A percentile compares a stretch with the other conserved stretches of the same genome.
Evolutionary conservation across 345 rosid genomes (phyloP).

Genomic region (Raphanus raphanistrum): DNA sequence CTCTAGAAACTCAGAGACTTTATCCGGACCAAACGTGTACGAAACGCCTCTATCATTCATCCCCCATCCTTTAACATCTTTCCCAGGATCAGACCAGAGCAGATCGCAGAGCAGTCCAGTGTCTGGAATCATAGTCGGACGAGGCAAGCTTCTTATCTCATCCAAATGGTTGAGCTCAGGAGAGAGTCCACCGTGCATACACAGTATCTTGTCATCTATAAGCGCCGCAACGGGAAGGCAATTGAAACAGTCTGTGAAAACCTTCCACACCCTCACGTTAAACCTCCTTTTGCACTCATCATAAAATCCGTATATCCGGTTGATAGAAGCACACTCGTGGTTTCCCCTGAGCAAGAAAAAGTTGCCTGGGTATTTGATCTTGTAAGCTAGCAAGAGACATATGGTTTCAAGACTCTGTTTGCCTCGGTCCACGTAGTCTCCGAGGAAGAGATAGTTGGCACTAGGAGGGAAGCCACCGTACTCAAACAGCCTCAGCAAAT

Average conservation of each 20-base stretch:
- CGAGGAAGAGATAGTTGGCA: conserved; percentile 84
- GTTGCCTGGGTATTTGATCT: conserved; percentile 89
- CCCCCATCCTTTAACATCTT: conserved; percentile 86
- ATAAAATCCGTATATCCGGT: conserved; percentile 88
- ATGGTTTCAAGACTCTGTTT: conserved; percentile 96
- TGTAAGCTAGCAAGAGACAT: conserved; percentile 87
- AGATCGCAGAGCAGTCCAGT: conserved; percentile 84
- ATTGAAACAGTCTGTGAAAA: conserved; percentile 86
- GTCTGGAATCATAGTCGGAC: conserved; percentile 80
- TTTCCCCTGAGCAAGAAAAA: conserved; percentile 90
- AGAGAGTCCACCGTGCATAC: conserved; percentile 98
- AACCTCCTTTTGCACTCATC: conserved; percentile 95
- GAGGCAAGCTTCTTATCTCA: conserved; percentile 66
- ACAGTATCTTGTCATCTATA: conserved; percentile 83
- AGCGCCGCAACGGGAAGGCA: conserved; percentile 94
- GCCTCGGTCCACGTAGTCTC: conserved; percentile 96
- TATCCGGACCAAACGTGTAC: conserved; percentile 84
- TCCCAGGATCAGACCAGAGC: conserved; percentile 97
- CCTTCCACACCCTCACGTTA: conserved; percentile 90
- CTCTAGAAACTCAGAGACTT: conserved; percentile 69
- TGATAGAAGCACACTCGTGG: conserved; percentile 93
- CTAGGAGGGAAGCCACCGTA: conserved; percentile 93
- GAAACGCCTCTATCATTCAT: conserved; percentile 96
- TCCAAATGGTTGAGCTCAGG: conserved; percentile 80
- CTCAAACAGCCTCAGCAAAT: conserved; percentile 84